These are phyloP conservation scores for Clarireedia paspali DNA, from an alignment of 2,329 filamentous ascomycete species.

Conservation along the genomic window DNA sequence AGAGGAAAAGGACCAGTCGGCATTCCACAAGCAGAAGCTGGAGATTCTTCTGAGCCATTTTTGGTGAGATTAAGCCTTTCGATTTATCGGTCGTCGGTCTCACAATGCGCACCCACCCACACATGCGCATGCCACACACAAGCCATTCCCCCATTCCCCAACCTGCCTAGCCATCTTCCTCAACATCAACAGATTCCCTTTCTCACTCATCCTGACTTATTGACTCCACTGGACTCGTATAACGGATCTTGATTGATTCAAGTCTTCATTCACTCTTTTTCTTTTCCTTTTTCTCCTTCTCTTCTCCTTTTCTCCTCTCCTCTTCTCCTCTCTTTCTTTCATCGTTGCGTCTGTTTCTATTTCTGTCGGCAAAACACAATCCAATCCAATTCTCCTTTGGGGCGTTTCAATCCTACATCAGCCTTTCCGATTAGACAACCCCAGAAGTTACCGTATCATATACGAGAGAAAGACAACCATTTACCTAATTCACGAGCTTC, in stretches of 20 bases:
- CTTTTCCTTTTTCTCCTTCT: background rate
- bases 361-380: too few relatives aligned
- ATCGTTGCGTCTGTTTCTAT: too few relatives aligned
- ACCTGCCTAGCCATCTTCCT: background rate
- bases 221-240: background rate
- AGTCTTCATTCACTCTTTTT: conserved; percentile 2
- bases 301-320: background rate
- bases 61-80: too few relatives aligned
- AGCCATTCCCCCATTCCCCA: background rate
- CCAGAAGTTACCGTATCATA: background rate
- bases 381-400: too few relatives aligned
- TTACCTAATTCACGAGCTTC: conserved; percentile 5
- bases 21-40: too few relatives aligned
- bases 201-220: background rate
- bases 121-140: too few relatives aligned
- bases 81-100: too few relatives aligned
- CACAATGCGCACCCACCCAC: too few relatives aligned
- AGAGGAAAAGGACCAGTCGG: too few relatives aligned
- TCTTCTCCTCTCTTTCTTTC: too few relatives aligned
- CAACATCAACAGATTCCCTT: background rate
- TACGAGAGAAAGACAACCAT: background rate
- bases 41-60: too few relatives aligned
- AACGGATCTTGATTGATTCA: background rate
- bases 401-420: background rate
- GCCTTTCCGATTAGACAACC: background rate